A percentile compares a stretch with the other conserved stretches of the same genome.
Evolutionary conservation across 768 basidiomycete genomes (phyloP).

Genomic region (Neoboletus brunneissimus): DNA sequence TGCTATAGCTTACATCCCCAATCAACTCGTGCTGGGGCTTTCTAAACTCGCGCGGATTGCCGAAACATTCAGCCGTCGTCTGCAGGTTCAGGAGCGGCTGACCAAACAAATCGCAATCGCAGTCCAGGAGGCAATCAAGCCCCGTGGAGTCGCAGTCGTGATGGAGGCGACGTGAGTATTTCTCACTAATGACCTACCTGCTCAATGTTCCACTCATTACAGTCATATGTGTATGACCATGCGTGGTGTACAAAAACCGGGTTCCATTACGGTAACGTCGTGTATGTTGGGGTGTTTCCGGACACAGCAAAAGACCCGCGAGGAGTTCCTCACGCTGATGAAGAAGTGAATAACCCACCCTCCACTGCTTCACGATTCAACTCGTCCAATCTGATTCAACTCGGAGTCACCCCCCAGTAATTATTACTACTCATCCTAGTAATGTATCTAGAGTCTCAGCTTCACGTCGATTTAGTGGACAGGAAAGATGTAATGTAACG

Average conservation of each 20-base stretch:
- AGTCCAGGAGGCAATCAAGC: slow-evolving; percentile 97
- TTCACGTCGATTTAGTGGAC: slow-evolving; percentile 8
- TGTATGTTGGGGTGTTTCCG: slow-evolving; percentile 99
- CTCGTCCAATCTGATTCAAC: slow-evolving; percentile 41
- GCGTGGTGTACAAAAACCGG: slow-evolving; percentile 99
- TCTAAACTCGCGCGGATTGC: slow-evolving; percentile 97
- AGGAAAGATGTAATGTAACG: slow-evolving; percentile 18
- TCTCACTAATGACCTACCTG: slow-evolving; percentile 5
- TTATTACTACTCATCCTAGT: slow-evolving; percentile 21
- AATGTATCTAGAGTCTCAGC: slow-evolving; percentile 18
- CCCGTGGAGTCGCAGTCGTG: slow-evolving; percentile 96
- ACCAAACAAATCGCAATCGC: slow-evolving; percentile 98
- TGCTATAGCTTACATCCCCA: slow-evolving; percentile 97
- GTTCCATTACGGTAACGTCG: slow-evolving; percentile 90
- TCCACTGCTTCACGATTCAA: slow-evolving; percentile 41
- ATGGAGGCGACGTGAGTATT: slow-evolving; percentile 92
- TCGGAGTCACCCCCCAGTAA: slow-evolving; percentile 24
- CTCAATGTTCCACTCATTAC: slow-evolving; percentile 12
- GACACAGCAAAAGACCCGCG: slow-evolving; percentile 96
- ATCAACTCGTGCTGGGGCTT: slow-evolving; percentile 88
- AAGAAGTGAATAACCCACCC: slow-evolving; percentile 37
- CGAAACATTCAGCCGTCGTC: slow-evolving; percentile 91
- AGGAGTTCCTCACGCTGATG: slow-evolving; percentile 91
- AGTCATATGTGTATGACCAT: slow-evolving; percentile 99
- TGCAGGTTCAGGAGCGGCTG: slow-evolving; percentile 96